Base-by-base conservation (phyloP, 306 rosid genomes). In the Pterocarpus macrocarpus region DNA sequence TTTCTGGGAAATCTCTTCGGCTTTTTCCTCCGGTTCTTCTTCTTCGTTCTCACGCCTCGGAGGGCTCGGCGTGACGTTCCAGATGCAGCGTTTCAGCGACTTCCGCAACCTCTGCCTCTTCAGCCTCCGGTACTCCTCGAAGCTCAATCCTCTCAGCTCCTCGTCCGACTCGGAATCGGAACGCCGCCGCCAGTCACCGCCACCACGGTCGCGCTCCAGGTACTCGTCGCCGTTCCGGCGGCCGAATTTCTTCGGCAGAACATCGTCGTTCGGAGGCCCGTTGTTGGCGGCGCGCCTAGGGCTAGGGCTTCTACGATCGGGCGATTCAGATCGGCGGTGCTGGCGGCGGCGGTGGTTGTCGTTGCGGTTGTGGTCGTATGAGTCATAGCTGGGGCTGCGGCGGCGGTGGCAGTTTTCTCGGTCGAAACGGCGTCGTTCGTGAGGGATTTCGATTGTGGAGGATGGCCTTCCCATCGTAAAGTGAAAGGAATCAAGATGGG, bases 41-140 rank as follows among this genome's bases (percentile, higher is more conserved):
- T 43, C 9, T 43, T 92, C 94, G 34, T 82, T 73, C 14, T 84
- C 94, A 22, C 76, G 35, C 83, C 99, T 90, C 0, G 97, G 93
- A 50, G 98, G 98, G 71, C 99, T 93, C 1, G 99, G 98, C 66
- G 97, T 90, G 34, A 75, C 88, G 58, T 86, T 90, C 98, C 96
- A 95, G 44, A 95, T 91, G 72, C 99, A 95, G 32, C 79, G 76
- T 73, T 83, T 89, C 86, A 92, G 76, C 76, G 65, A 7, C 84
- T 87, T 95, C 91, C 99, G 86, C 90, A 91, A 53, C 87, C 92
- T 92, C 81, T 93, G 98, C 83, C 98, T 88, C 89, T 90, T 95
- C 64, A 89, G 52, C 90, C 97, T 91, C 38, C 96, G 64, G 64
- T 79, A 88, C 58, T 93, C 97, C 88, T 92, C 97, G 73, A 67